Evolutionary conservation across 2,329 filamentous ascomycete genomes (phyloP), one percentile per base, ranked within the genome.

Genomic region (Pseudocercospora cruenta): DNA sequence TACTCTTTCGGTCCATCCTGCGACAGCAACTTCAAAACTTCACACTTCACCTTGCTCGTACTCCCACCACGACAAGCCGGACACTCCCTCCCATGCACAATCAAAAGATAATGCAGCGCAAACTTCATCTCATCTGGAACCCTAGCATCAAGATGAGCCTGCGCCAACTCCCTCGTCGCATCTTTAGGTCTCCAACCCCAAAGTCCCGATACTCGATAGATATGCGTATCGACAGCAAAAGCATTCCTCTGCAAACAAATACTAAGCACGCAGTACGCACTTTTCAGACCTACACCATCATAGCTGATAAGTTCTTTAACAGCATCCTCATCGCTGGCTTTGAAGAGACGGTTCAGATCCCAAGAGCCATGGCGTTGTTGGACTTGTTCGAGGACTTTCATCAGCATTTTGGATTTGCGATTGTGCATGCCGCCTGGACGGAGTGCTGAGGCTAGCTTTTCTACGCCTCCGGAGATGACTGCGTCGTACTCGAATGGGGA

Each of bases 211-310:
- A 66, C 59, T 2, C 64, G 64, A 60, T 59, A 63, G 5, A 66
- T 59, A 47, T 66, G 64, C 14, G 54, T 54, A 31, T 66, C 64
- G 16, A 66, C 60, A 7, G 64, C 58, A 47, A 66, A 66, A 12
- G 43, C 33, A 21, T 65, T 26, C 19, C 63, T 22, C 51, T 65
- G 62, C 16, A 65, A 45, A 24, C 61, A 64, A 24, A 45, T 45
- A 45, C 39, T 45, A 5, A 45, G 28, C 28, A 26, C 24, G 24
- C 24, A 26, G 24, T 26, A 26, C 24, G 24, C 24, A 26, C 24
- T 26, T 5, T 26, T 26, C 2, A 5, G 24, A 2, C 24, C 24
- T 5, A 26, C 24, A 26, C 24, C 24, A 26, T 26, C 24, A 26
- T 26, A 26, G 24, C 24, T 26, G 24, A 26, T 26, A 26, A 26